Percentiles rank a stretch among this genome's conserved stretches.
Conservation (phyloP, 2,329 filamentous ascomycete genomes). For the Alternaria metachromatica region DNA sequence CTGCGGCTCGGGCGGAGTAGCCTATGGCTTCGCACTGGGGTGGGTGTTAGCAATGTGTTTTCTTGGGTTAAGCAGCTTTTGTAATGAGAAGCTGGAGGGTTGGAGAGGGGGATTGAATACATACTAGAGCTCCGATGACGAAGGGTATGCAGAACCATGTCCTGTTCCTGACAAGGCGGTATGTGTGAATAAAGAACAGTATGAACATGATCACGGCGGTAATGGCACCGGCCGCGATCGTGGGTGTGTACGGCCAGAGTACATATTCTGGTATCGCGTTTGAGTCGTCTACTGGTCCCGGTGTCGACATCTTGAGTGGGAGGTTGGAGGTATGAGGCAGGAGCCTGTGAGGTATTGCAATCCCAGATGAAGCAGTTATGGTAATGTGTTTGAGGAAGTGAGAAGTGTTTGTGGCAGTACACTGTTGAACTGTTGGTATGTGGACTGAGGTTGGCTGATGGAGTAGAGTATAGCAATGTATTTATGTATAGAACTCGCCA, state of each 20-base stretch:
- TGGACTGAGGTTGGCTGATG: neutral
- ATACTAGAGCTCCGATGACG: slow-evolving; percentile 52
- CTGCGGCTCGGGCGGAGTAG: slow-evolving; percentile 48
- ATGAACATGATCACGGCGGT: slow-evolving; percentile 58
- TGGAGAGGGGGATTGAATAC: slow-evolving; percentile 42
- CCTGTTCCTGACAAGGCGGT: slow-evolving; percentile 52
- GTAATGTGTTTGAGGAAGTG: neutral
- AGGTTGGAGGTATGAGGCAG: neutral
- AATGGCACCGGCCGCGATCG: slow-evolving; percentile 55
- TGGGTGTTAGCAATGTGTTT: neutral
- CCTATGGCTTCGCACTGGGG: slow-evolving; percentile 49
- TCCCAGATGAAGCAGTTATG: neutral
- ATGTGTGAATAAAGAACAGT: slow-evolving; percentile 53
- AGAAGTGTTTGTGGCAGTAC: neutral
- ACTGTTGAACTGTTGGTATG: neutral
- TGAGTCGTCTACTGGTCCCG: slow-evolving; percentile 11
- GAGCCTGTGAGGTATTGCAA: neutral
- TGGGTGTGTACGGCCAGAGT: slow-evolving; percentile 54
- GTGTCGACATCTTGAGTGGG: slow-evolving; percentile 20
- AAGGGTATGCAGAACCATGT: slow-evolving; percentile 62
- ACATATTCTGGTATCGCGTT: slow-evolving; percentile 25
- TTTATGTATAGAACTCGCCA: neutral
- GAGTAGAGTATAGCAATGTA: neutral
- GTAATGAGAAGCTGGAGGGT: slow-evolving; percentile 26
- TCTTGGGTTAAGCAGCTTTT: neutral